Evolutionary conservation across 2,329 filamentous ascomycete species (phyloP).

Genomic region (Dryadomyces quercivorus): DNA sequence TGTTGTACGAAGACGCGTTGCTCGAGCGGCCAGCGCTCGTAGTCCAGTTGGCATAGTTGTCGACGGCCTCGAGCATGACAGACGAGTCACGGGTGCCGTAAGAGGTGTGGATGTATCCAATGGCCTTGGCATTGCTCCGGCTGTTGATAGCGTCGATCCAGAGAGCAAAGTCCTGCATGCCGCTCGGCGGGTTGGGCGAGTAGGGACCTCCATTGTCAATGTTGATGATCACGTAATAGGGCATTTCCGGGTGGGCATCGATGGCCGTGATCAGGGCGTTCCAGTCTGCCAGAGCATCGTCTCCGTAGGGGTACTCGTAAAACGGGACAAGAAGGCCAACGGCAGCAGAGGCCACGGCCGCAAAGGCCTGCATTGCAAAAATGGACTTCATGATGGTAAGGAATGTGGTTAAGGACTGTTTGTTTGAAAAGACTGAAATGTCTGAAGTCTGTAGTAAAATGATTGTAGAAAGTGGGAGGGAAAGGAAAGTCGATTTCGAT

Average conservation of each 20-base stretch:
- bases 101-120: conserved; percentile 11
- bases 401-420: no score
- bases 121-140: conserved; percentile 8
- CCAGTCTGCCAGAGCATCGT: conserved; percentile 9
- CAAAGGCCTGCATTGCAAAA: background rate
- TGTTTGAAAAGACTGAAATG: no score
- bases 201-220: conserved; percentile 7
- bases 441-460: no score
- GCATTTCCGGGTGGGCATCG: conserved; percentile 9
- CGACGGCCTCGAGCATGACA: conserved; percentile 3
- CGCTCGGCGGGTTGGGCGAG: conserved; percentile 6
- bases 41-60: conserved; percentile 10
- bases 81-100: conserved; percentile 3
- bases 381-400: conserved; percentile 2
- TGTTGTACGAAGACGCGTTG: conserved; percentile 5
- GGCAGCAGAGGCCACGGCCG: conserved; percentile 16
- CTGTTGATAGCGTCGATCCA: conserved; percentile 8
- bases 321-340: conserved; percentile 11
- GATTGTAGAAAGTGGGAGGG: no score
- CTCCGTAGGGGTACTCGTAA: conserved; percentile 11
- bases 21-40: conserved; percentile 3
- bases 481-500: no score
- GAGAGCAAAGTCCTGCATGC: conserved; percentile 5
- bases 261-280: conserved; percentile 9
- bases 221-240: conserved; percentile 13